Conservation (phyloP, 2,329 filamentous ascomycete species). For the Knufia fluminis region DNA sequence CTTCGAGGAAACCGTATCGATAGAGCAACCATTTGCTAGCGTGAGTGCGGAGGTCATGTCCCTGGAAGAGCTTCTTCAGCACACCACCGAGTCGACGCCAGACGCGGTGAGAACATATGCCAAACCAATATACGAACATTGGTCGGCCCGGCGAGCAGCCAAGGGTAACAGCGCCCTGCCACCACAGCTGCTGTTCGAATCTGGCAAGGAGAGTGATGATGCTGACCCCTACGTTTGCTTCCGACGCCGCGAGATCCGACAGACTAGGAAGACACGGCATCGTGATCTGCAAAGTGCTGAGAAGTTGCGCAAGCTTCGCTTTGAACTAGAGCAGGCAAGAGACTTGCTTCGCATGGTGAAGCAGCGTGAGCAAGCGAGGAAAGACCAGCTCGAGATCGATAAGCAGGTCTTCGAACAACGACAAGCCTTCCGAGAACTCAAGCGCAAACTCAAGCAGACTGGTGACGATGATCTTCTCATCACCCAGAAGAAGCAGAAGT, state of each 20-base stretch:
- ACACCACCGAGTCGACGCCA: conserved; percentile 51
- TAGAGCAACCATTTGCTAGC: conserved; percentile 77
- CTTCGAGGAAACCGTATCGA: conserved; percentile 77
- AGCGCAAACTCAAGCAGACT: conserved; percentile 81
- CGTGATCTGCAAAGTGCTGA: conserved; percentile 90
- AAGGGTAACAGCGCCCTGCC: conserved; percentile 65
- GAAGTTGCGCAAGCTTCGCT: conserved; percentile 82
- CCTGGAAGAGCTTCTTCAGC: conserved; percentile 66
- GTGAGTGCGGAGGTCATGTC: conserved; percentile 71
- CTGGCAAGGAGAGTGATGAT: conserved; percentile 86
- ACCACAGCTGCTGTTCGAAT: conserved; percentile 72
- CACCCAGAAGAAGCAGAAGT: conserved; percentile 70
- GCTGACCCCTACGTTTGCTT: conserved; percentile 97
- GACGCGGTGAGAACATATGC: conserved; percentile 50
- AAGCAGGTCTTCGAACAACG: conserved; percentile 75
- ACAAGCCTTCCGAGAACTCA: conserved; percentile 72
- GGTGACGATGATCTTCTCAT: conserved; percentile 88
- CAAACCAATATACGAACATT: conserved; percentile 80
- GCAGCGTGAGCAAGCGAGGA: conserved; percentile 69
- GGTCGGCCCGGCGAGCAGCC: conserved; percentile 62
- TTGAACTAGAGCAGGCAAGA: conserved; percentile 82
- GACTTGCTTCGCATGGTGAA: conserved; percentile 68
- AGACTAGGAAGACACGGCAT: conserved; percentile 87
- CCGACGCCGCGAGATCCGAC: conserved; percentile 83
- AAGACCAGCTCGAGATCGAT: conserved; percentile 66